These are phyloP conservation scores for Apiotrichum siamense DNA, from an alignment of 1,284 basidiomycete genomes.

Conservation along the genomic window DNA sequence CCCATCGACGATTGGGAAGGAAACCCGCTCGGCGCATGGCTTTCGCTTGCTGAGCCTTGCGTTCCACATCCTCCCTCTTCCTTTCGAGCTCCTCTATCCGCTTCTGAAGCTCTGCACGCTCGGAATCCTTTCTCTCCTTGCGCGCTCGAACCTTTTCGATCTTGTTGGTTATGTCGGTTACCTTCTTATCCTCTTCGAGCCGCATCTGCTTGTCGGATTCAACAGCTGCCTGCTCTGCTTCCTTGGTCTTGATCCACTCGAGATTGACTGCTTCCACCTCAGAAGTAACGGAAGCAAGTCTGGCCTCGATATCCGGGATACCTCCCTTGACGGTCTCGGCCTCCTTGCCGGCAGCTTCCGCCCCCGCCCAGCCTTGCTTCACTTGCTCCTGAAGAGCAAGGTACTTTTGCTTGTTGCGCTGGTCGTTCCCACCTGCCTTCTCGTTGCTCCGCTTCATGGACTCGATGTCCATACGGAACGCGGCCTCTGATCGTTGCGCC, in stretches of 20 bases:
- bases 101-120: conserved; percentile 38
- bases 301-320: conserved; percentile 30
- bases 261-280: conserved; percentile 31
- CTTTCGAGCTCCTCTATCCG: conserved; percentile 39
- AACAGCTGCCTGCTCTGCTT: conserved; percentile 34
- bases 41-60: conserved; percentile 33
- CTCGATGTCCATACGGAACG: conserved; percentile 43
- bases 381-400: conserved; percentile 47
- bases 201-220: conserved; percentile 37
- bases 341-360: conserved; percentile 40
- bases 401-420: conserved; percentile 45
- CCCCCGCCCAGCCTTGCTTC: conserved; percentile 45
- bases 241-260: conserved; percentile 30
- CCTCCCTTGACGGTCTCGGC: conserved; percentile 29
- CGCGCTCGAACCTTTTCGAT: conserved; percentile 65
- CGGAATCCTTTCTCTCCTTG: conserved; percentile 49
- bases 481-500: conserved; percentile 43
- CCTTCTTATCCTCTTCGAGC: conserved; percentile 40
- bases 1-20: conserved; percentile 9
- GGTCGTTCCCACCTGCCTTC: conserved; percentile 42
- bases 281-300: conserved; percentile 19
- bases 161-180: conserved; percentile 53
- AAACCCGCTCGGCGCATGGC: conserved; percentile 17
- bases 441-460: conserved; percentile 45
- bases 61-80: conserved; percentile 34